A percentile compares a stretch with the other conserved stretches of the same genome.
These are phyloP conservation scores for Cryphonectria nitschkei DNA, from an alignment of 2,329 filamentous ascomycete species.

Conservation along the genomic window DNA sequence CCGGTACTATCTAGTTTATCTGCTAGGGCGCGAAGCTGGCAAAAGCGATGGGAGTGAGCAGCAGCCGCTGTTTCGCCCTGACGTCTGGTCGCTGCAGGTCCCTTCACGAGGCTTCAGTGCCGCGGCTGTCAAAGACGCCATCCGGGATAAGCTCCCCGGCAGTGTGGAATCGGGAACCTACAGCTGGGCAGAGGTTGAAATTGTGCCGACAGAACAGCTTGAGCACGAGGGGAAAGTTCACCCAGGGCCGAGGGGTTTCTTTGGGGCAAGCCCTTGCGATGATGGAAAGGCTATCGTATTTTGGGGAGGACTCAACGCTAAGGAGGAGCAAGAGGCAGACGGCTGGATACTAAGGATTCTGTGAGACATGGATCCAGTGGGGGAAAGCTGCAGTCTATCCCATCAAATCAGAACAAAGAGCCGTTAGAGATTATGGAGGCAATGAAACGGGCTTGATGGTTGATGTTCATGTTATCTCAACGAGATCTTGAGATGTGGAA, in stretches of 20 bases:
- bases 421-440: background rate
- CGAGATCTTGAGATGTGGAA: background rate
- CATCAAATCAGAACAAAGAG: background rate
- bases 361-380: conserved; percentile 2
- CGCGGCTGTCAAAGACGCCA: conserved; percentile 54
- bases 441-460: background rate
- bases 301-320: conserved; percentile 55
- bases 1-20: conserved; percentile 54
- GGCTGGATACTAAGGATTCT: conserved; percentile 43
- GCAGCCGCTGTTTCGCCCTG: conserved; percentile 37
- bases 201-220: conserved; percentile 48
- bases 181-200: conserved; percentile 54
- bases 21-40: conserved; percentile 46
- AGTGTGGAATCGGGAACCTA: conserved; percentile 49
- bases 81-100: conserved; percentile 58
- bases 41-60: conserved; percentile 28
- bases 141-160: conserved; percentile 46
- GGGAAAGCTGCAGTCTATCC: background rate
- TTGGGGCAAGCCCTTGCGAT: conserved; percentile 45
- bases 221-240: conserved; percentile 47
- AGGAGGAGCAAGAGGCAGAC: conserved; percentile 44
- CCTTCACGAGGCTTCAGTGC: conserved; percentile 49
- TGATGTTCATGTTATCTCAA: background rate
- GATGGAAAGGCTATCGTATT: conserved; percentile 52
- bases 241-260: conserved; percentile 45